Evolutionary conservation across 2,329 filamentous ascomycete species (phyloP).

Genomic region (Blumeriella jaapii): DNA sequence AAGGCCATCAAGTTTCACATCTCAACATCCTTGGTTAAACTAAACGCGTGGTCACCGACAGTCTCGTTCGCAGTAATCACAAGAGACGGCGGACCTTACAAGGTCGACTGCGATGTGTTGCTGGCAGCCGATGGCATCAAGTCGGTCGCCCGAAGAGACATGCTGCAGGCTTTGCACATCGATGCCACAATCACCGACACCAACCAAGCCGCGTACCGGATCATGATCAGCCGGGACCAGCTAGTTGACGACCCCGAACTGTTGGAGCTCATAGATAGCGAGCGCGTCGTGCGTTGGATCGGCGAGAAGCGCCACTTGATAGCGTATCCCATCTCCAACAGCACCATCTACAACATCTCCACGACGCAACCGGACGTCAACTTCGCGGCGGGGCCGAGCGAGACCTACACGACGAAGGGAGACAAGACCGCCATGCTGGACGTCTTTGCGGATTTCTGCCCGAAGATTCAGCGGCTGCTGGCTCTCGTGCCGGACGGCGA

Average conservation of each 20-base stretch:
- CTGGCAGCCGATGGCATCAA: conserved; percentile 47
- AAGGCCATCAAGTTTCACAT: conserved; percentile 59
- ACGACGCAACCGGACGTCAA: conserved; percentile 50
- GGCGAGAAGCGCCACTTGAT: conserved; percentile 67
- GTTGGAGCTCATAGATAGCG: conserved; percentile 51
- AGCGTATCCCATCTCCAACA: conserved; percentile 60
- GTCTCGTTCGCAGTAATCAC: conserved; percentile 49
- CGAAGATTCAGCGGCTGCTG: conserved; percentile 45
- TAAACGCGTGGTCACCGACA: conserved; percentile 47
- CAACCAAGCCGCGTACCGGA: conserved; percentile 66
- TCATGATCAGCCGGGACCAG: conserved; percentile 59
- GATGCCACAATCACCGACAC: conserved; percentile 49
- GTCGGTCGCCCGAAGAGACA: conserved; percentile 31
- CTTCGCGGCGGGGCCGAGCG: conserved; percentile 44
- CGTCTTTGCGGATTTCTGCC: conserved; percentile 51
- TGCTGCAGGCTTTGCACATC: conserved; percentile 12
- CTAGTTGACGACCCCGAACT: conserved; percentile 59
- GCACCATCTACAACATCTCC: conserved; percentile 54
- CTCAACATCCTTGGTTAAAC: conserved; percentile 40
- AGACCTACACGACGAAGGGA: conserved; percentile 51
- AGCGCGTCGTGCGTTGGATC: conserved; percentile 64
- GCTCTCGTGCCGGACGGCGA: conserved; percentile 48
- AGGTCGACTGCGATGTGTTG: conserved; percentile 41
- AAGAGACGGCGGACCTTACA: conserved; percentile 38
- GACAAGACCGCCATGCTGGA: conserved; percentile 49